These are phyloP conservation scores for Rhynchospora breviuscula DNA, from an alignment of 176 grass and related monocot species.

Conservation along the genomic window DNA sequence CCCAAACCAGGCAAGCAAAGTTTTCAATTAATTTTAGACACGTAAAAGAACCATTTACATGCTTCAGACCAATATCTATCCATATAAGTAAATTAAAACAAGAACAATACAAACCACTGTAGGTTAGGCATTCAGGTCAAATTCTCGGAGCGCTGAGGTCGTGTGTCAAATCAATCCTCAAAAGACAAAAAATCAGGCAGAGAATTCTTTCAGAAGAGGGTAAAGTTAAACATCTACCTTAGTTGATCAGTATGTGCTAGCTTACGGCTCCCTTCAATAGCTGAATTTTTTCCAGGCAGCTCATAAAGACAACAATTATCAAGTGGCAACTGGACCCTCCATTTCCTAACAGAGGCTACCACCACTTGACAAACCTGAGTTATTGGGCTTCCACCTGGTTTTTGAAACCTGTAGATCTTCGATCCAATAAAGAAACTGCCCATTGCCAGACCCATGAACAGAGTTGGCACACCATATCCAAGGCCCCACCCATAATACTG, in stretches of 20 bases:
- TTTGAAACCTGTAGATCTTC: constrained; percentile 75
- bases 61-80: neutral
- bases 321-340: constrained; percentile 37
- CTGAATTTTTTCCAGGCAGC: constrained; percentile 53
- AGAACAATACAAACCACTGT: neutral
- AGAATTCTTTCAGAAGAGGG: neutral
- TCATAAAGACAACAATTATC: constrained; percentile 70
- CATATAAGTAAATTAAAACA: neutral
- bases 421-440: constrained; percentile 65
- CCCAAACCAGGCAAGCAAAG: neutral
- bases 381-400: constrained; percentile 80
- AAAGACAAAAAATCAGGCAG: neutral
- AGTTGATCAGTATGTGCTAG: constrained; percentile 70
- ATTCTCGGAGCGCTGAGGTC: neutral
- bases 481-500: constrained; percentile 85
- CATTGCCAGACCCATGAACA: constrained; percentile 78
- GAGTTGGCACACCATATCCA: constrained; percentile 73
- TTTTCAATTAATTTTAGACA: neutral
- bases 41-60: neutral
- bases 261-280: constrained; percentile 80
- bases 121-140: neutral
- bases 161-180: neutral
- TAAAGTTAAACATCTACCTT: constrained; percentile 30
- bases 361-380: constrained; percentile 70
- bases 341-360: constrained; percentile 59